Evolutionary conservation across 345 rosid genomes (phyloP).

Genomic region (Capsella bursapastoris): DNA sequence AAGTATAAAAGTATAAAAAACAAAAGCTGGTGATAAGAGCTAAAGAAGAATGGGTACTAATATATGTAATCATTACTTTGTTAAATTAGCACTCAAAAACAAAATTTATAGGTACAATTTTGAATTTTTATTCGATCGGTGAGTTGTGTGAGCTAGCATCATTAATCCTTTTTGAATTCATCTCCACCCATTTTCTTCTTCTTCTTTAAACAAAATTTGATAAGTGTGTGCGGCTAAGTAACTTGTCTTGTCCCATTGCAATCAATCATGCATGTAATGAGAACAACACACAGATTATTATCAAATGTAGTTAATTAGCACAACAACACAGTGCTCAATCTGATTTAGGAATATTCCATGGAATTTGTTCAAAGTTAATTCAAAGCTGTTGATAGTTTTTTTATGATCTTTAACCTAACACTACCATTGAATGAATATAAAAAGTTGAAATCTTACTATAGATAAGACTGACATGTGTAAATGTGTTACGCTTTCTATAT

Average conservation of each 20-base stretch:
- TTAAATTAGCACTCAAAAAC: slow-evolving; percentile 6
- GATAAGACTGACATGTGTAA: not conserved
- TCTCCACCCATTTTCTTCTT: not conserved
- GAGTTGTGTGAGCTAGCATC: not conserved
- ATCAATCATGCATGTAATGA: slow-evolving; percentile 21
- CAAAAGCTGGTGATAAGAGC: slow-evolving; percentile 35
- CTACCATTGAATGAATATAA: slow-evolving; percentile 1
- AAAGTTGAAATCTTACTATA: not conserved
- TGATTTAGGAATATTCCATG: slow-evolving; percentile 21
- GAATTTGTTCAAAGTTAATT: slow-evolving; percentile 14
- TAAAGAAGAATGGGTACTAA: slow-evolving; percentile 16
- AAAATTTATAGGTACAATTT: not conserved
- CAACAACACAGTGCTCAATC: not conserved
- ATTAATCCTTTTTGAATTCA: slow-evolving; percentile 2
- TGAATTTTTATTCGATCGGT: not conserved
- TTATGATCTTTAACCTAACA: not conserved
- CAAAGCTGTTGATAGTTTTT: not conserved
- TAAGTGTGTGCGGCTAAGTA: not conserved
- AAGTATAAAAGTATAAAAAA: not conserved
- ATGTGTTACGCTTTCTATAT: not conserved
- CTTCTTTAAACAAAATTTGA: not conserved
- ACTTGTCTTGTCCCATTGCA: slow-evolving; percentile 28
- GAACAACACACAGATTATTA: not conserved
- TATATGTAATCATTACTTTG: slow-evolving; percentile 21
- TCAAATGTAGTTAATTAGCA: not conserved